A percentile compares a stretch with the other conserved stretches of the same genome.
Evolutionary conservation across 768 basidiomycete species (phyloP).

Genomic region (Calocera viscosa): DNA sequence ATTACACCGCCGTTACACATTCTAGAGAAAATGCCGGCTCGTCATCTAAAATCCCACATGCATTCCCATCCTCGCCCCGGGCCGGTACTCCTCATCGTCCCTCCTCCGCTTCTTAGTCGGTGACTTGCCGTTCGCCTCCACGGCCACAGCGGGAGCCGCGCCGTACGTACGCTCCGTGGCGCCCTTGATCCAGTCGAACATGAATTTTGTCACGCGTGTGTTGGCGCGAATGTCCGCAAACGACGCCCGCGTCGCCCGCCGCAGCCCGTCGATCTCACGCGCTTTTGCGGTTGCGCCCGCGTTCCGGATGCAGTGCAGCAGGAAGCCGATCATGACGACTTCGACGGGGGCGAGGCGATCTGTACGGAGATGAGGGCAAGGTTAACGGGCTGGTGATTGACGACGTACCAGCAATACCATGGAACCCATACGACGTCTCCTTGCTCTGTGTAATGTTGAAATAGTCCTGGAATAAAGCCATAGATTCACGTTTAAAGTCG

Average conservation of each 20-base stretch:
- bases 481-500: not conserved
- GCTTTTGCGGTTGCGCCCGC: not conserved
- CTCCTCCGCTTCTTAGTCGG: not conserved
- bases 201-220: not conserved
- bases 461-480: not conserved
- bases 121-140: not conserved
- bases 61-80: not conserved
- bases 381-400: not conserved
- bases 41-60: no score
- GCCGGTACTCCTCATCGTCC: not conserved
- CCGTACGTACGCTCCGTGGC: not conserved
- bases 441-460: not conserved
- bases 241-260: not conserved
- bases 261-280: not conserved
- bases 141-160: not conserved
- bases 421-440: not conserved
- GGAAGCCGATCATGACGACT: slow-evolving; percentile 4
- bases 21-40: no score
- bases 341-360: slow-evolving; percentile 1
- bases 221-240: not conserved
- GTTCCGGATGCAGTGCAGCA: not conserved
- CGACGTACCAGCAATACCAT: not conserved
- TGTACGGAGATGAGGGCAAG: not conserved
- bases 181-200: not conserved
- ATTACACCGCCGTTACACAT: no score